Evolutionary conservation across 2,329 filamentous ascomycete species (phyloP).

Genomic region (Xylariaceae sp.): DNA sequence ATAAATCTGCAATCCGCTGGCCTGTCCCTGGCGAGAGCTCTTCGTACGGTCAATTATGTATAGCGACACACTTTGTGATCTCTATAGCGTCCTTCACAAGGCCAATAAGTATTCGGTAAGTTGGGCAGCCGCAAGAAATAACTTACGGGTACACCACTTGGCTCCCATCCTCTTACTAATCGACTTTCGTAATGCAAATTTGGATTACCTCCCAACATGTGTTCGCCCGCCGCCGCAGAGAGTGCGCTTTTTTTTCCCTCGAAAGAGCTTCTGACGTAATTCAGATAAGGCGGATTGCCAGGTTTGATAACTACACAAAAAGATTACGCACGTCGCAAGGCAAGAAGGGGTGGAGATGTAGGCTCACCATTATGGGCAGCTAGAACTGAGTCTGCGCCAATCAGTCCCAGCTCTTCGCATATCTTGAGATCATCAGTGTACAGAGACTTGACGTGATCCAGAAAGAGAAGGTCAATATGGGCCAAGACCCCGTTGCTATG

Average conservation of each 20-base stretch:
- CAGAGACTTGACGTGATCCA: conserved; percentile 77
- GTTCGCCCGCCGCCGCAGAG: conserved; percentile 19
- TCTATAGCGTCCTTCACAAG: conserved; percentile 60
- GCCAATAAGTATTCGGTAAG: conserved; percentile 23
- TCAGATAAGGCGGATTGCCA: conserved; percentile 66
- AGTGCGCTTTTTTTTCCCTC: conserved; percentile 50
- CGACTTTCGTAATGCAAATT: conserved; percentile 62
- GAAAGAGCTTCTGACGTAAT: conserved; percentile 64
- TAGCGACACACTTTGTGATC: conserved; percentile 55
- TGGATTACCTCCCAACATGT: conserved; percentile 50
- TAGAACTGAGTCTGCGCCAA: conserved; percentile 59
- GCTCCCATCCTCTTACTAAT: conserved; percentile 62
- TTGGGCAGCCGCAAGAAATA: neutral
- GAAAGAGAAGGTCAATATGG: conserved; percentile 68
- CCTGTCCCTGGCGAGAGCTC: too few relatives aligned
- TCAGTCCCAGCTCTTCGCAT: conserved; percentile 65
- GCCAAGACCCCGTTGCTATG: conserved; percentile 48
- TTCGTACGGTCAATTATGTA: conserved; percentile 27
- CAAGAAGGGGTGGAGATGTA: neutral
- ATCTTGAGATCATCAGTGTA: conserved; percentile 74
- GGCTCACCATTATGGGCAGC: conserved; percentile 59
- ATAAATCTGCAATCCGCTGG: too few relatives aligned
- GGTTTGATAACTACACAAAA: conserved; percentile 56
- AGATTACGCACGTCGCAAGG: neutral
- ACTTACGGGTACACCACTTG: conserved; percentile 61